Conservation (phyloP, 345 rosid species). For the Syzygium aromaticum region DNA sequence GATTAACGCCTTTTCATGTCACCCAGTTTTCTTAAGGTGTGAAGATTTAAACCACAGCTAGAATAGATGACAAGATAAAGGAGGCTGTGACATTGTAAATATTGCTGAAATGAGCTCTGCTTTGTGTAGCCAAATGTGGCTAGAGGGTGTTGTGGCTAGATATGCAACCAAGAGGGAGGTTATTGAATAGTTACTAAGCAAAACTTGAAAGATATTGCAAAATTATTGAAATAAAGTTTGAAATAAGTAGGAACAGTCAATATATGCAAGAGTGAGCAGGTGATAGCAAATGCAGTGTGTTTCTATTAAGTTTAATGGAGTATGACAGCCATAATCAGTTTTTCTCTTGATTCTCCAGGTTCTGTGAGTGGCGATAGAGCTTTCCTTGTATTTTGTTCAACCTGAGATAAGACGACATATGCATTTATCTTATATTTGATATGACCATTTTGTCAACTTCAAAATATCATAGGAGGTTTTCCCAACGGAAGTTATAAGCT, state of each 20-base stretch:
- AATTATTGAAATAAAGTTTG: background rate
- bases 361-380: background rate
- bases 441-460: background rate
- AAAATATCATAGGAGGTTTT: no score
- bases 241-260: background rate
- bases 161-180: background rate
- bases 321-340: background rate
- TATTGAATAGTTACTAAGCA: background rate
- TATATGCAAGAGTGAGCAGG: background rate
- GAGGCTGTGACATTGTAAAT: background rate
- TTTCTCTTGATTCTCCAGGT: background rate
- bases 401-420: background rate
- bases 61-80: background rate
- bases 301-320: background rate
- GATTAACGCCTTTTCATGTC: background rate
- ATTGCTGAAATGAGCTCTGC: background rate
- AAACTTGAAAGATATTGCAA: background rate
- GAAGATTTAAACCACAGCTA: background rate
- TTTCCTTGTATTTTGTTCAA: background rate
- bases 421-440: background rate
- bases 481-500: no score
- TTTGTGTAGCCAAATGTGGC: background rate
- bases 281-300: background rate
- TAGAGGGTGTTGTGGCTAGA: background rate
- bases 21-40: background rate